A percentile compares a stretch with the other conserved stretches of the same genome.
Conservation (phyloP, 805 yeast genomes). For the Schizosaccharomyces osmophilus region DNA sequence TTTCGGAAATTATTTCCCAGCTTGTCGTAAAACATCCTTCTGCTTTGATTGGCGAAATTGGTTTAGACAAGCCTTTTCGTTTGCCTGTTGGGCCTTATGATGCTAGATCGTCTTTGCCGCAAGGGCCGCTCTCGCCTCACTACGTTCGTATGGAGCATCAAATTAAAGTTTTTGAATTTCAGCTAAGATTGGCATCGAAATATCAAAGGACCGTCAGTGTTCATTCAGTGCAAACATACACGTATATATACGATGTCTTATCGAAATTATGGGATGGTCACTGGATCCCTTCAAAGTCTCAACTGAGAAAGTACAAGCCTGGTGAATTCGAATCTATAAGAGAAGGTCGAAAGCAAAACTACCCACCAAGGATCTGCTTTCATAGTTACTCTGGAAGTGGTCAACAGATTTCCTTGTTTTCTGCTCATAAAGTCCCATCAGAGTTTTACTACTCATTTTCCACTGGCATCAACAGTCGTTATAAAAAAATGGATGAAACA, state of each 20-base stretch:
- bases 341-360: slow-evolving; percentile 2
- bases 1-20: slow-evolving; percentile 15
- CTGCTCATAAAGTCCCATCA: slow-evolving; percentile 15
- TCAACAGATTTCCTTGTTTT: slow-evolving; percentile 35
- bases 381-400: slow-evolving; percentile 73
- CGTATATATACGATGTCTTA: slow-evolving; percentile 26
- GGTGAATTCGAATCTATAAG: not conserved
- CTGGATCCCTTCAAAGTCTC: slow-evolving; percentile 3
- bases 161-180: slow-evolving; percentile 22
- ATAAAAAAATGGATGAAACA: slow-evolving; percentile 13
- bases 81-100: slow-evolving; percentile 22
- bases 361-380: slow-evolving; percentile 24
- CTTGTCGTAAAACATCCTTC: slow-evolving; percentile 14
- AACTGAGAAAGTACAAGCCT: not conserved
- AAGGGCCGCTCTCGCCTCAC: slow-evolving; percentile 17
- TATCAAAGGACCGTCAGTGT: slow-evolving; percentile 34
- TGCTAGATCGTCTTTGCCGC: not conserved
- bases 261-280: slow-evolving; percentile 7
- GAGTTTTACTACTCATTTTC: slow-evolving; percentile 31
- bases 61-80: slow-evolving; percentile 55
- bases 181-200: slow-evolving; percentile 30
- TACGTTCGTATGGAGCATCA: slow-evolving; percentile 50
- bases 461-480: slow-evolving; percentile 21
- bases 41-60: slow-evolving; percentile 70
- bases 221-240: slow-evolving; percentile 70